These are phyloP conservation scores for Penicillium sp. DNA, from an alignment of 2,329 filamentous ascomycete species.

Conservation along the genomic window DNA sequence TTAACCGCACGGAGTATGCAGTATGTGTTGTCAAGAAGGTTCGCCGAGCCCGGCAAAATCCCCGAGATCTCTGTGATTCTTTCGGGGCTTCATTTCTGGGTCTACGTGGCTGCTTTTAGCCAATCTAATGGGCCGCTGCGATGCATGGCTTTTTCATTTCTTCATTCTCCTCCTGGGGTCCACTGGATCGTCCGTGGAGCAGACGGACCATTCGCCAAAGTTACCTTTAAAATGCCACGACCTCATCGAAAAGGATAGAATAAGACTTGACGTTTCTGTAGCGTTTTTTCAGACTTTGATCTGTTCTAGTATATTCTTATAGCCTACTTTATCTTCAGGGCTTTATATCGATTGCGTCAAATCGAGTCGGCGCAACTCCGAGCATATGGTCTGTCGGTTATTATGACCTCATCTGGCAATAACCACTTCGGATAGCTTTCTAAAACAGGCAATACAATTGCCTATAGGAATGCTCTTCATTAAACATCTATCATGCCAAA, in stretches of 20 bases:
- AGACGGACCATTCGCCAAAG: neutral
- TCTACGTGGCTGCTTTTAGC: neutral
- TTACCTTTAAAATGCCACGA: neutral
- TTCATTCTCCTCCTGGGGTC: neutral
- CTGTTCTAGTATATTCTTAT: neutral
- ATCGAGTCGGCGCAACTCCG: constrained; percentile 1
- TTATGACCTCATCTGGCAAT: constrained; percentile 10
- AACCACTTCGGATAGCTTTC: constrained; percentile 5
- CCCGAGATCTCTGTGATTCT: constrained; percentile 4
- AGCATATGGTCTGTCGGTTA: neutral
- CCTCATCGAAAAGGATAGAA: neutral
- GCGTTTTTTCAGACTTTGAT: neutral
- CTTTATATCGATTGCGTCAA: neutral
- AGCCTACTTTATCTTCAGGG: neutral
- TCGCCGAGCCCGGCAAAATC: constrained; percentile 13
- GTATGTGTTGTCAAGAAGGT: neutral
- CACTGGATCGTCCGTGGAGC: neutral
- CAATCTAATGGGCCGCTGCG: neutral
- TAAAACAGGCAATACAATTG: neutral
- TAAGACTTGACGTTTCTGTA: neutral
- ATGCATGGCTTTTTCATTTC: neutral
- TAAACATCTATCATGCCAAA: no score
- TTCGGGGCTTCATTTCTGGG: neutral
- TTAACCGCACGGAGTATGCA: constrained; percentile 5
- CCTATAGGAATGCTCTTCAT: neutral